A percentile compares a stretch with the other conserved stretches of the same genome.
Evolutionary conservation across 2,329 filamentous ascomycete genomes (phyloP).

Genomic region (Xylariales sp.): DNA sequence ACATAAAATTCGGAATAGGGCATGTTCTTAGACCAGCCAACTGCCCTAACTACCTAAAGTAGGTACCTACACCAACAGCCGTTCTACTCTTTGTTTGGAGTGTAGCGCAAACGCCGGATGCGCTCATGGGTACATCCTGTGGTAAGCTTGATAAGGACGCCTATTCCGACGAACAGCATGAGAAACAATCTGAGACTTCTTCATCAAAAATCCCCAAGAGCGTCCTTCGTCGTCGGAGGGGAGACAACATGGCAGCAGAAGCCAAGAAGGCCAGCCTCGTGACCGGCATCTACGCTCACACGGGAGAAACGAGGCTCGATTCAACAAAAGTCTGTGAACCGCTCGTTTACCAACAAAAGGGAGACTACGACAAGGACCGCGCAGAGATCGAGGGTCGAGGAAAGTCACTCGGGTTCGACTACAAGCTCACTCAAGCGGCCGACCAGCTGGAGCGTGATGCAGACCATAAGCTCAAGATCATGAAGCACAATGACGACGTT

Average conservation of each 20-base stretch:
- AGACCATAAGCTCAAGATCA: slow-evolving; percentile 8
- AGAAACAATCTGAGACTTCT: slow-evolving; percentile 14
- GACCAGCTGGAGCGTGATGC: slow-evolving; percentile 11
- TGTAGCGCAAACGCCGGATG: slow-evolving; percentile 13
- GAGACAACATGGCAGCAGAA: slow-evolving; percentile 12
- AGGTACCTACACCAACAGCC: too few species aligned
- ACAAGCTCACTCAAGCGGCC: slow-evolving; percentile 8
- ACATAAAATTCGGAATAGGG: too few species aligned
- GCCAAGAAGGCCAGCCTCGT: neutral
- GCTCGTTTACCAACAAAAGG: neutral
- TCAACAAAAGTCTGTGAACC: slow-evolving; percentile 14
- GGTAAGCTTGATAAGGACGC: slow-evolving; percentile 19
- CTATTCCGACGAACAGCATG: slow-evolving; percentile 18
- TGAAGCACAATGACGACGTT: slow-evolving; percentile 14
- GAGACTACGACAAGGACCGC: slow-evolving; percentile 7
- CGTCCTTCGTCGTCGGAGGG: slow-evolving; percentile 10
- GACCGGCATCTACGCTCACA: neutral
- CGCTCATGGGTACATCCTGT: slow-evolving; percentile 21
- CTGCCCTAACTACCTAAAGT: too few species aligned
- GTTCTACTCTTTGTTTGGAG: too few species aligned
- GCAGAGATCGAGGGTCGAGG: slow-evolving; percentile 5
- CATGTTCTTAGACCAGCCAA: too few species aligned
- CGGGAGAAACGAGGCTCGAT: slow-evolving; percentile 6
- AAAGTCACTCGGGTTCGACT: slow-evolving; percentile 1
- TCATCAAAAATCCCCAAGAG: slow-evolving; percentile 8